These are phyloP conservation scores for Fragilariopsis cylindrus DNA, from an alignment of 108 stramenopile species.

Conservation along the genomic window DNA sequence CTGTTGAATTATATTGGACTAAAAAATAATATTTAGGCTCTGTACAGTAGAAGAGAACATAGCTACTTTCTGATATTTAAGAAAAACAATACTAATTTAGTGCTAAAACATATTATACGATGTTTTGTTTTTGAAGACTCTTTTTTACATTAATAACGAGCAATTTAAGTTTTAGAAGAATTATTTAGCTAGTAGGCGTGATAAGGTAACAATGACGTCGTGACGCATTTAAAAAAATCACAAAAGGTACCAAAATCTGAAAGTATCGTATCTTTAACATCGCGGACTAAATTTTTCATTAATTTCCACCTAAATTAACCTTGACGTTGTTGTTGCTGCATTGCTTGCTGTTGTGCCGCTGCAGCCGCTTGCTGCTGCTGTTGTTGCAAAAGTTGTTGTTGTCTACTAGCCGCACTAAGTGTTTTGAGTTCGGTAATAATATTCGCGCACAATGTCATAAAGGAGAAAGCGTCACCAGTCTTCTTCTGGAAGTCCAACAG, in stretches of 20 bases:
- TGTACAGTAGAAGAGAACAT: too few relatives aligned
- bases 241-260: not conserved
- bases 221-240: too few relatives aligned
- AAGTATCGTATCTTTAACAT: slow-evolving; percentile 6
- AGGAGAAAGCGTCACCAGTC: slow-evolving; percentile 97
- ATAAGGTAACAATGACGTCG: too few relatives aligned
- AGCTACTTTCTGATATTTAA: too few relatives aligned
- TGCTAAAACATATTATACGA: too few relatives aligned
- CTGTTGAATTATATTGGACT: too few relatives aligned
- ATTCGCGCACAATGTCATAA: slow-evolving; percentile 97
- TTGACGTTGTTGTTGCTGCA: slow-evolving; percentile 38
- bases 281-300: not conserved
- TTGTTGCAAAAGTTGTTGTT: slow-evolving; percentile 72
- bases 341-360: slow-evolving; percentile 65
- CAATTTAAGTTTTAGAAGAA: too few relatives aligned
- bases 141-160: too few relatives aligned
- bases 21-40: too few relatives aligned
- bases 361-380: slow-evolving; percentile 65
- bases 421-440: slow-evolving; percentile 99
- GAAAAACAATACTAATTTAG: too few relatives aligned
- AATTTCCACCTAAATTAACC: not conserved
- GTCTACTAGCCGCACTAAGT: slow-evolving; percentile 89
- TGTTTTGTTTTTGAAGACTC: too few relatives aligned
- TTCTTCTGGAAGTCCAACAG: slow-evolving; percentile 97
- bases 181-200: too few relatives aligned